Percentiles rank a stretch among this genome's conserved stretches.
phyloP scores from a whole-genome alignment of 345 rosid species.

The Trapa bicornis region DNA sequence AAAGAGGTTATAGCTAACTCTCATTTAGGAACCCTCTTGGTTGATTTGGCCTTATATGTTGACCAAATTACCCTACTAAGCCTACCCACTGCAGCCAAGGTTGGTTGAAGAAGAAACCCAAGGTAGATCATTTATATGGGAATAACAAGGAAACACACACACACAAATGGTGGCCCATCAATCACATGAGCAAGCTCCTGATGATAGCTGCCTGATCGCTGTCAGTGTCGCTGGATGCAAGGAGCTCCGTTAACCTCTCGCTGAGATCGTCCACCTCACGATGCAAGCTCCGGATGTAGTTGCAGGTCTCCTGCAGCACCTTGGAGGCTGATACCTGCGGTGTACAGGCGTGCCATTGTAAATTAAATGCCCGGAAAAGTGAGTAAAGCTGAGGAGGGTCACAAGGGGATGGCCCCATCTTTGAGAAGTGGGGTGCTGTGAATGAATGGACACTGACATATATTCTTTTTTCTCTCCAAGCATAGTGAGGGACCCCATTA shows the following conservation, averaged over 20 bases:
- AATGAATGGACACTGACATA: too few species aligned
- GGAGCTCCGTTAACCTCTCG: constrained; percentile 72
- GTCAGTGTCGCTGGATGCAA: constrained; percentile 49
- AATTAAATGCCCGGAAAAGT: neutral
- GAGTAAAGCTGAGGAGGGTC: too few species aligned
- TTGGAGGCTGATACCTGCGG: constrained; percentile 79
- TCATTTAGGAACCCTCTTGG: constrained; percentile 2
- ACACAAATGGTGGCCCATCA: too few species aligned
- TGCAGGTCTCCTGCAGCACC: constrained; percentile 96
- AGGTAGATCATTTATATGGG: neutral
- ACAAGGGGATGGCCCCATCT: too few species aligned
- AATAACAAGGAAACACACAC: neutral
- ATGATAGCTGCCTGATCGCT: constrained; percentile 84
- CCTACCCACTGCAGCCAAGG: neutral
- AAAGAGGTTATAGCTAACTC: neutral
- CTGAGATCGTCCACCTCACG: constrained; percentile 87
- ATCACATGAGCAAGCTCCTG: constrained; percentile 66
- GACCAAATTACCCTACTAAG: neutral
- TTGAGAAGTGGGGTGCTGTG: too few species aligned
- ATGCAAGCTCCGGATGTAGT: constrained; percentile 83
- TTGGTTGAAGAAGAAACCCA: too few species aligned
- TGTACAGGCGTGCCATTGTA: neutral
- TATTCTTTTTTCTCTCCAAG: too few species aligned
- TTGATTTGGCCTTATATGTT: neutral
- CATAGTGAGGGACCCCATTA: too few species aligned